phyloP scores from a whole-genome alignment of 1,284 basidiomycete genomes.

The Ustilago esculenta region DNA sequence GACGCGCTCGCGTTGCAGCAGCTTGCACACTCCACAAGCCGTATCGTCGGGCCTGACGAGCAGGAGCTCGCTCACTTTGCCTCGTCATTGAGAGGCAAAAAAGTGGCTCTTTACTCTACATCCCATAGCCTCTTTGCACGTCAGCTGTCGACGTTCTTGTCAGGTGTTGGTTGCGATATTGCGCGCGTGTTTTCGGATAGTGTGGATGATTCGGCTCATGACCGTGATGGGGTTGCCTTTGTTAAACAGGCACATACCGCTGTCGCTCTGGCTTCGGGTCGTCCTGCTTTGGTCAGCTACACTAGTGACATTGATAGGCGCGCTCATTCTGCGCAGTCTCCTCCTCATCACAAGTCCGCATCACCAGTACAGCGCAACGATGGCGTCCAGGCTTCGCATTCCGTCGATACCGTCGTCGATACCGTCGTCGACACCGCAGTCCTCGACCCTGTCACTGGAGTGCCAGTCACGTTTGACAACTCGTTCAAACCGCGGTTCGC shows the following conservation, averaged over 20 bases:
- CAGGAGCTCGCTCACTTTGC: slow-evolving; percentile 36
- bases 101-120: slow-evolving; percentile 46
- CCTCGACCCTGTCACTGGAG: slow-evolving; percentile 56
- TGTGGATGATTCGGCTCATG: slow-evolving; percentile 17
- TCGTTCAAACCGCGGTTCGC: slow-evolving; percentile 1
- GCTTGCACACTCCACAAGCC: background rate
- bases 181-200: slow-evolving; percentile 34
- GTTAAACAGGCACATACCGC: slow-evolving; percentile 43
- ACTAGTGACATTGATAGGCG: slow-evolving; percentile 42
- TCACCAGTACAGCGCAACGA: background rate
- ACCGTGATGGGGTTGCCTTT: slow-evolving; percentile 12
- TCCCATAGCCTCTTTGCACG: slow-evolving; percentile 35
- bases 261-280: slow-evolving; percentile 42
- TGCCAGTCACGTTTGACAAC: slow-evolving; percentile 46
- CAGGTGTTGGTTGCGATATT: slow-evolving; percentile 35
- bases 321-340: slow-evolving; percentile 3
- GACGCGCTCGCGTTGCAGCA: slow-evolving; percentile 2
- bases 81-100: slow-evolving; percentile 23
- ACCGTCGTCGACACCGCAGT: slow-evolving; percentile 43
- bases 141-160: slow-evolving; percentile 25
- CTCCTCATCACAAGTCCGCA: background rate
- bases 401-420: too few species aligned
- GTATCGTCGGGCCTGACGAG: slow-evolving; percentile 15
- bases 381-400: too few species aligned
- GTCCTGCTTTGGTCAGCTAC: slow-evolving; percentile 50